These are phyloP conservation scores for Russula sp. DNA, from an alignment of 768 basidiomycete species.

Conservation along the genomic window DNA sequence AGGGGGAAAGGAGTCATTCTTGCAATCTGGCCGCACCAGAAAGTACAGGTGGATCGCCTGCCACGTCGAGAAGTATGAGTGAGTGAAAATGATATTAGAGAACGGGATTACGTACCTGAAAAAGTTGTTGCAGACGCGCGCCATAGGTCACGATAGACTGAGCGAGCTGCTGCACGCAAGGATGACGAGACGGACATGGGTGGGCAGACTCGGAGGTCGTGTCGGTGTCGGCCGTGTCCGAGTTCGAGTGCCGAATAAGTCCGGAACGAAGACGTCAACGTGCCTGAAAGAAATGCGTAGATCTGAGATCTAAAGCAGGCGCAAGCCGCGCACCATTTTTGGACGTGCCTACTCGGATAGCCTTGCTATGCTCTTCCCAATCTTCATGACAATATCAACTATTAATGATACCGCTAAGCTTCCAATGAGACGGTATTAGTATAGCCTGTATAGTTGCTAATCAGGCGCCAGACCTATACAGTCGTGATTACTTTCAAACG, in stretches of 20 bases:
- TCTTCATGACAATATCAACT: background rate
- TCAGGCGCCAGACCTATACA: background rate
- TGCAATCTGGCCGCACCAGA: conserved; percentile 36
- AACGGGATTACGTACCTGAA: conserved; percentile 34
- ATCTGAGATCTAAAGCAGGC: conserved; percentile 37
- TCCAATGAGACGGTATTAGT: background rate
- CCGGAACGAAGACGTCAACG: background rate
- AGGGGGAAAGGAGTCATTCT: background rate
- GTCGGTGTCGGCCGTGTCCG: background rate
- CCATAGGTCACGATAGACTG: conserved; percentile 68
- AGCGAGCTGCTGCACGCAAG: conserved; percentile 59
- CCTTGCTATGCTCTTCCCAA: conserved; percentile 19
- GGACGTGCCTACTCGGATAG: conserved; percentile 31
- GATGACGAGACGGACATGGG: conserved; percentile 46
- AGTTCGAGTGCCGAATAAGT: background rate
- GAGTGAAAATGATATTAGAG: background rate
- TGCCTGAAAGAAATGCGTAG: background rate
- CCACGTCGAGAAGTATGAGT: background rate
- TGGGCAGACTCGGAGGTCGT: background rate
- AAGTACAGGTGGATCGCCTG: conserved; percentile 54
- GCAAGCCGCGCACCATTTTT: conserved; percentile 30
- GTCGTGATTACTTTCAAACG: background rate
- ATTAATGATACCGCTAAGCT: background rate
- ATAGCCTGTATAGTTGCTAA: background rate
- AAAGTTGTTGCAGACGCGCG: conserved; percentile 66